Conservation (phyloP, 805 yeast species). For the Metschnikowia kunwiensis region DNA sequence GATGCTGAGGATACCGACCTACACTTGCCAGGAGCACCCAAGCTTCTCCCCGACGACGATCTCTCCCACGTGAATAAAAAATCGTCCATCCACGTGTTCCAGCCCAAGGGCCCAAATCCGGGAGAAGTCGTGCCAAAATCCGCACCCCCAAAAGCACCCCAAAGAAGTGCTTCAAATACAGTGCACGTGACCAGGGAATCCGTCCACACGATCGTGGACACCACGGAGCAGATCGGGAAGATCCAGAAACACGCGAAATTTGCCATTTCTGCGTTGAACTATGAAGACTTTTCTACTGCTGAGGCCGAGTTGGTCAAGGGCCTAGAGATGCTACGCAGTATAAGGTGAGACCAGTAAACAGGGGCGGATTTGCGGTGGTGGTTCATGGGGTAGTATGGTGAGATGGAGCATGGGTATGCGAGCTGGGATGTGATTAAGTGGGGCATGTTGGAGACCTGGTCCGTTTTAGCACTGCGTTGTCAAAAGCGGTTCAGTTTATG, state of each 20-base stretch:
- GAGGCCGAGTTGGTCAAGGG: slow-evolving; percentile 57
- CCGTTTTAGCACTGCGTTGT: too few species aligned
- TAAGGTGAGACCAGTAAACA: slow-evolving; percentile 2
- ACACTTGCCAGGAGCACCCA: slow-evolving; percentile 43
- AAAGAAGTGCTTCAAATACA: slow-evolving; percentile 1
- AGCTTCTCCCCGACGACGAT: slow-evolving; percentile 40
- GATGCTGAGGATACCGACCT: slow-evolving; percentile 21
- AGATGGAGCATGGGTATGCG: too few species aligned
- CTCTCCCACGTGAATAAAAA: slow-evolving; percentile 34
- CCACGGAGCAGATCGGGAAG: slow-evolving; percentile 52
- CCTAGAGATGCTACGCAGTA: slow-evolving; percentile 37
- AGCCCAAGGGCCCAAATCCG: slow-evolving; percentile 18
- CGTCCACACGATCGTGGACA: slow-evolving; percentile 49
- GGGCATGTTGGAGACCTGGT: too few species aligned
- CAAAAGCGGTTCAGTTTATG: too few species aligned
- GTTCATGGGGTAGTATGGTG: too few species aligned
- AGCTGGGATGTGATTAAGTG: too few species aligned
- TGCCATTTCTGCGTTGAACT: slow-evolving; percentile 75
- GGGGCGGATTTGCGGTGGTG: neutral
- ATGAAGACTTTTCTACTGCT: slow-evolving; percentile 71
- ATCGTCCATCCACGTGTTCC: slow-evolving; percentile 37
- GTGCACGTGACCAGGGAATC: slow-evolving; percentile 31
- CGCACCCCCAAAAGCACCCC: neutral
- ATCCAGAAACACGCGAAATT: slow-evolving; percentile 71
- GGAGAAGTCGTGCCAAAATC: neutral